Evolutionary conservation across 768 basidiomycete genomes (phyloP).

Genomic region (Terana coerulea): DNA sequence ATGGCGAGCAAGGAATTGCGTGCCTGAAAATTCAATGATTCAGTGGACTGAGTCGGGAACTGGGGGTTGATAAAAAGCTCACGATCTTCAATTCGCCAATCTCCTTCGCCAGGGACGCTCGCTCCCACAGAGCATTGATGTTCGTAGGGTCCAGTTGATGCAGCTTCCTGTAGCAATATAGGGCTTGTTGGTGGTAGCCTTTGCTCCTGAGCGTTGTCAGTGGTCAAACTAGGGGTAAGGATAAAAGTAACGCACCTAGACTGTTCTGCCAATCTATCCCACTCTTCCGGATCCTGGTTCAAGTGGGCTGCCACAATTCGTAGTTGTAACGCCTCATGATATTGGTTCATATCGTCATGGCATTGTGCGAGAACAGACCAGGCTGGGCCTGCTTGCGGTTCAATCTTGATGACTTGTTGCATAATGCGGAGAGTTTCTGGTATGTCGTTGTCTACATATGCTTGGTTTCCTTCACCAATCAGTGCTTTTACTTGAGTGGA

Average conservation of each 20-base stretch:
- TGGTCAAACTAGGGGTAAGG: too few species aligned
- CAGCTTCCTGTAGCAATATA: constrained; percentile 89
- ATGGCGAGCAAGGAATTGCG: constrained; percentile 64
- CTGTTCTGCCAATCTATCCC: constrained; percentile 75
- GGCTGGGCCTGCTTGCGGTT: constrained; percentile 76
- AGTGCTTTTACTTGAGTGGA: constrained; percentile 70
- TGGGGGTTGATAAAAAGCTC: constrained; percentile 16
- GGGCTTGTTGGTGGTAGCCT: constrained; percentile 77
- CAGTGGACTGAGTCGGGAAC: neutral
- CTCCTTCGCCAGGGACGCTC: constrained; percentile 76
- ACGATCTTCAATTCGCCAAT: constrained; percentile 69
- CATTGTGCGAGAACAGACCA: constrained; percentile 90
- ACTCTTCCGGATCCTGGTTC: constrained; percentile 77
- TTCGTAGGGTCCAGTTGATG: constrained; percentile 77
- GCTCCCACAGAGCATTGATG: constrained; percentile 85
- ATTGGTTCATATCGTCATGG: constrained; percentile 68
- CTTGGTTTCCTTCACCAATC: constrained; percentile 84
- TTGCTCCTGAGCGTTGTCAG: constrained; percentile 61
- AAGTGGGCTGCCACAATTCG: constrained; percentile 91
- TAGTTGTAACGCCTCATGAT: constrained; percentile 71
- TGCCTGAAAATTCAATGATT: constrained; percentile 23
- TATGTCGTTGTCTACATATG: constrained; percentile 70
- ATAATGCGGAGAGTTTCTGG: constrained; percentile 71
- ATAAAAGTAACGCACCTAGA: constrained; percentile 50
- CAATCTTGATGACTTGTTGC: constrained; percentile 91